These are phyloP conservation scores for Ascobolus immersus DNA, from an alignment of 495 filamentous ascomycete species.

Conservation along the genomic window DNA sequence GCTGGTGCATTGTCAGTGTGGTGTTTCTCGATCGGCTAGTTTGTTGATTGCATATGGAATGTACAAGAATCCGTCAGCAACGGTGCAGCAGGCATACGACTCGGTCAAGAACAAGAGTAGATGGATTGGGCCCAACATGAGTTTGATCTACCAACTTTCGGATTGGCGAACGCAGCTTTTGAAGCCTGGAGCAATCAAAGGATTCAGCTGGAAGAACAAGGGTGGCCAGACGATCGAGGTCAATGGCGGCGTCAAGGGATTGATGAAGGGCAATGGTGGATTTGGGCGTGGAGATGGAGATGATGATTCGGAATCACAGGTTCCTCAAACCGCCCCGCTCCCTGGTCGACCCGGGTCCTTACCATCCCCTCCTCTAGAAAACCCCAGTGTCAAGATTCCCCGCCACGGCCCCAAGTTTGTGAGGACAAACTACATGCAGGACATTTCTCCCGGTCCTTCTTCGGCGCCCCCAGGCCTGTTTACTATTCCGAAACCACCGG, in stretches of 20 bases:
- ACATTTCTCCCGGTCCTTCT: constrained; percentile 13
- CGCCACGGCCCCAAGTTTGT: constrained; percentile 14
- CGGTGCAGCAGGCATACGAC: constrained; percentile 82
- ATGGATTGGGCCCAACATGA: constrained; percentile 98
- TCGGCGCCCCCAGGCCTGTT: constrained; percentile 16
- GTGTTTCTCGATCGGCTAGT: constrained; percentile 87
- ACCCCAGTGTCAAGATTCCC: background rate
- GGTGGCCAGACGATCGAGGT: constrained; percentile 7
- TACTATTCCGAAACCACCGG: constrained; percentile 9
- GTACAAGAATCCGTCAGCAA: constrained; percentile 64
- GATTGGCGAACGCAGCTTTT: constrained; percentile 57
- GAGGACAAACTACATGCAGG: constrained; percentile 12
- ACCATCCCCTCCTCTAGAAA: constrained; percentile 6
- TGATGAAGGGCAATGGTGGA: constrained; percentile 10
- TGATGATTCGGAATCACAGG: constrained; percentile 10
- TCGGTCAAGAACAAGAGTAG: constrained; percentile 66
- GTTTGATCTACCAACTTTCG: constrained; percentile 83
- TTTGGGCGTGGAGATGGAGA: constrained; percentile 13
- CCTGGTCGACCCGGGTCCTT: constrained; percentile 13
- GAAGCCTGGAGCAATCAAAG: constrained; percentile 17
- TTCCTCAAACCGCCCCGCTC: constrained; percentile 15
- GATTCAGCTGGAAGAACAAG: constrained; percentile 10
- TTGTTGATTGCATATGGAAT: constrained; percentile 89
- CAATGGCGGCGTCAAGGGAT: constrained; percentile 9
- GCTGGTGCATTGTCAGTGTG: constrained; percentile 83